Percentiles rank a stretch among this genome's conserved stretches.
Conservation (phyloP, 768 basidiomycete genomes). For the Suillus cothurnatus region DNA sequence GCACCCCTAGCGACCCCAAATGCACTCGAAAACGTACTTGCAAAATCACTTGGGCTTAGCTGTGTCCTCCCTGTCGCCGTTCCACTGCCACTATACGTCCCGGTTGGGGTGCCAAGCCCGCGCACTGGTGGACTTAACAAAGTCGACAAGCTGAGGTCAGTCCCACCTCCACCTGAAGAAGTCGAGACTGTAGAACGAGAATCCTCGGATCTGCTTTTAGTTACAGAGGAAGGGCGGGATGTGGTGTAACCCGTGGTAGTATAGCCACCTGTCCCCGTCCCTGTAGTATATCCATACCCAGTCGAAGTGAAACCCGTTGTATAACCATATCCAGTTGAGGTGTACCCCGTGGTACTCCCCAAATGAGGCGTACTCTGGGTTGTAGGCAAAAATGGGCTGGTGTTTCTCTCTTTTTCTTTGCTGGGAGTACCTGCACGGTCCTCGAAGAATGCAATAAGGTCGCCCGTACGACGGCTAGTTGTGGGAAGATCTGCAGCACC, state of each 20-base stretch:
- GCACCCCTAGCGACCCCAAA: slow-evolving; percentile 40
- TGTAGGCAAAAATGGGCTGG: slow-evolving; percentile 34
- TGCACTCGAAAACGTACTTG: slow-evolving; percentile 40
- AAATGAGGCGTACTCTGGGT: slow-evolving; percentile 45
- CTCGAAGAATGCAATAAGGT: slow-evolving; percentile 78
- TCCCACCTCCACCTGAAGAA: slow-evolving; percentile 7
- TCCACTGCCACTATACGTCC: slow-evolving; percentile 25
- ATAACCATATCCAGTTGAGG: slow-evolving; percentile 36
- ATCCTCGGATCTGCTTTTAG: slow-evolving; percentile 43
- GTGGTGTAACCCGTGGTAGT: slow-evolving; percentile 16
- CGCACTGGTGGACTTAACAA: slow-evolving; percentile 50
- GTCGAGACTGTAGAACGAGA: slow-evolving; percentile 28
- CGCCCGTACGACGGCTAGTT: slow-evolving; percentile 56
- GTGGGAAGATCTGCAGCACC: slow-evolving; percentile 43
- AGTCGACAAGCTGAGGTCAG: slow-evolving; percentile 32
- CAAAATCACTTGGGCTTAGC: slow-evolving; percentile 37
- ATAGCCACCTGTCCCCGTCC: slow-evolving; percentile 14
- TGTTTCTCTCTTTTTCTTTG: slow-evolving; percentile 51
- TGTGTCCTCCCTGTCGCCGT: slow-evolving; percentile 29
- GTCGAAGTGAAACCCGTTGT: slow-evolving; percentile 22
- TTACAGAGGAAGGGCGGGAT: slow-evolving; percentile 52
- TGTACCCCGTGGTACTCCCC: slow-evolving; percentile 37
- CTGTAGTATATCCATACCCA: slow-evolving; percentile 24
- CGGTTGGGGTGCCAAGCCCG: background rate
- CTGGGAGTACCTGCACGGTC: slow-evolving; percentile 47